Evolutionary conservation across 768 basidiomycete genomes (phyloP).

Genomic region (Cystobasidium onofrii): DNA sequence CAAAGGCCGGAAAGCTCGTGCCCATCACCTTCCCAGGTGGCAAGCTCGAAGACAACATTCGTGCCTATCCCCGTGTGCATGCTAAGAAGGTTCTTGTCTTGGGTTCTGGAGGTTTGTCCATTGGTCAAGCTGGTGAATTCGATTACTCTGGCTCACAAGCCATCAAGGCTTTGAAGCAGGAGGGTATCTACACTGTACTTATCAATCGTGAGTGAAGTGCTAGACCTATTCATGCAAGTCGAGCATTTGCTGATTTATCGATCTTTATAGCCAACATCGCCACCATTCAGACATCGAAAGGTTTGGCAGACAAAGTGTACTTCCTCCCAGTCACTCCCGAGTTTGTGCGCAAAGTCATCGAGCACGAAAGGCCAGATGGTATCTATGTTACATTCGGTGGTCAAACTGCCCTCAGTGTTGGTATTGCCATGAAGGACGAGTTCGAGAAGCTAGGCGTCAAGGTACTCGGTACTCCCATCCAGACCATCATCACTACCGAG

Average conservation of each 20-base stretch:
- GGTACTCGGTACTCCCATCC: conserved; percentile 92
- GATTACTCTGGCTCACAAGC: conserved; percentile 99
- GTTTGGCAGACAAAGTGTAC: conserved; percentile 98
- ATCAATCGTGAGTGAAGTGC: conserved; percentile 63
- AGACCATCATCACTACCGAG: conserved; percentile 94
- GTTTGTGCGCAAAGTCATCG: conserved; percentile 94
- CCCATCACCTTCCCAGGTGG: conserved; percentile 50
- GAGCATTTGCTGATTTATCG: conserved; percentile 3
- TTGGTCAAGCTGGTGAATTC: conserved; percentile 98
- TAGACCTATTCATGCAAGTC: no score
- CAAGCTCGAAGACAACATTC: conserved; percentile 69
- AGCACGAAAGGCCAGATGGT: conserved; percentile 96
- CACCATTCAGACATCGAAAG: conserved; percentile 93
- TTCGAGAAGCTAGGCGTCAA: conserved; percentile 79
- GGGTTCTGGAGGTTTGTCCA: conserved; percentile 93
- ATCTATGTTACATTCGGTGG: conserved; percentile 99
- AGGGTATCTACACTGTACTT: conserved; percentile 97
- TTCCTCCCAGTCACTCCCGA: conserved; percentile 98
- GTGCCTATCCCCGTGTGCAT: conserved; percentile 55
- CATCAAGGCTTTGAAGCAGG: conserved; percentile 97
- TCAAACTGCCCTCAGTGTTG: conserved; percentile 92
- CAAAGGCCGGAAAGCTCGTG: conserved; percentile 45
- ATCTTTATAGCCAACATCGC: conserved; percentile 69
- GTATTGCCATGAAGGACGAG: conserved; percentile 95
- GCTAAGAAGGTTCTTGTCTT: conserved; percentile 93